phyloP scores from a whole-genome alignment of 2,329 filamentous ascomycete species.

The Penicillium janthinellum region DNA sequence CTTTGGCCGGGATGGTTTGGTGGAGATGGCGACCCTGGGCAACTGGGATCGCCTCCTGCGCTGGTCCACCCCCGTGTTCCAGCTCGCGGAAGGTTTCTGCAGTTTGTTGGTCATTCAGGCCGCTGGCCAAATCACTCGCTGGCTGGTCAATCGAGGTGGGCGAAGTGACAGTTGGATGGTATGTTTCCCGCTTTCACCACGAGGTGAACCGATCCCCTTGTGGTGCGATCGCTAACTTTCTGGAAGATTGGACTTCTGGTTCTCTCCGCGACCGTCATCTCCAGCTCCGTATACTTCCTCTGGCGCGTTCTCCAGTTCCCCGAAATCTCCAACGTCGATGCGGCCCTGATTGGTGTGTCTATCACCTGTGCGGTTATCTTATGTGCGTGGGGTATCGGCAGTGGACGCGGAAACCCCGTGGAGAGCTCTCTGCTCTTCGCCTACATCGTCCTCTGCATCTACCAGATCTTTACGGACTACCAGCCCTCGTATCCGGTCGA shows the following conservation, averaged over 20 bases:
- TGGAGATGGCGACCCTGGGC: constrained; percentile 79
- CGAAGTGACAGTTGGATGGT: constrained; percentile 97
- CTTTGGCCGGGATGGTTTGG: constrained; percentile 79
- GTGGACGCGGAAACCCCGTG: constrained; percentile 89
- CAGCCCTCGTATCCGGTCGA: constrained; percentile 71
- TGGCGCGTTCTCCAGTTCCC: constrained; percentile 95
- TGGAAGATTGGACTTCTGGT: constrained; percentile 81
- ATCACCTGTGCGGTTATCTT: constrained; percentile 92
- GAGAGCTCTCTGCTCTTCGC: constrained; percentile 95
- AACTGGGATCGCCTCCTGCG: constrained; percentile 85
- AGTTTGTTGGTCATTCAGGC: constrained; percentile 94
- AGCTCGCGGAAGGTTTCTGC: constrained; percentile 94
- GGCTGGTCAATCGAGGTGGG: constrained; percentile 84
- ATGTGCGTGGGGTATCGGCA: constrained; percentile 90
- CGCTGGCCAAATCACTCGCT: constrained; percentile 88
- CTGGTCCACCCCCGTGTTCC: constrained; percentile 93
- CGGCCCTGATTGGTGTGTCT: constrained; percentile 86
- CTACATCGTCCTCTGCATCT: constrained; percentile 97
- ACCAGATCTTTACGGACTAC: constrained; percentile 99
- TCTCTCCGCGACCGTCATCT: constrained; percentile 86
- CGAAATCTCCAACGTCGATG: constrained; percentile 87
- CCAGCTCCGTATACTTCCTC: constrained; percentile 91
- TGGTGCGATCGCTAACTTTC: constrained; percentile 19
- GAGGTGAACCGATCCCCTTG: neutral
- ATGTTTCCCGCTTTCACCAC: constrained; percentile 41